Evolutionary conservation across 257 asterid species (phyloP).

Genomic region (Solanum paucissectum): DNA sequence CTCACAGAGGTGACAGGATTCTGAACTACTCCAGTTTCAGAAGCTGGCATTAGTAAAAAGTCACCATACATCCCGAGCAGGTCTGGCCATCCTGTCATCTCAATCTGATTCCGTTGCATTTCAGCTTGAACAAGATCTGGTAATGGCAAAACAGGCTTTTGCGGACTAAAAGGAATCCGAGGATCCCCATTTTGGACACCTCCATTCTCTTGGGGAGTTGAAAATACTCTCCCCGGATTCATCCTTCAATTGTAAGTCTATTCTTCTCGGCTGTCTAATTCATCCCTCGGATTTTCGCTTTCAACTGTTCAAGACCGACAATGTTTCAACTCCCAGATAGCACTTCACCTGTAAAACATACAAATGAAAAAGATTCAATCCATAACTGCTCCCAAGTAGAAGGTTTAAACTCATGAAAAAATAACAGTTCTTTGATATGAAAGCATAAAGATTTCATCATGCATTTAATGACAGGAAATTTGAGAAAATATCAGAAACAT

Average conservation of each 20-base stretch:
- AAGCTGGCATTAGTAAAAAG: not conserved
- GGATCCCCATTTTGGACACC: slow-evolving; percentile 19
- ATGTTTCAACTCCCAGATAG: not conserved
- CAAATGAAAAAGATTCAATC: not conserved
- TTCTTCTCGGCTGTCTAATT: not conserved
- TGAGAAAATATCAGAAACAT: not conserved
- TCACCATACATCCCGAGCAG: slow-evolving; percentile 13
- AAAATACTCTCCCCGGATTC: slow-evolving; percentile 46
- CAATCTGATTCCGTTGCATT: slow-evolving; percentile 8
- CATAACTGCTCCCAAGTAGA: not conserved
- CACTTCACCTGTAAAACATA: not conserved
- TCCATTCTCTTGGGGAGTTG: slow-evolving; percentile 28
- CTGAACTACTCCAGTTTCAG: not conserved
- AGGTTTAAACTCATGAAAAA: slow-evolving; percentile 9
- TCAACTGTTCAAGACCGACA: not conserved
- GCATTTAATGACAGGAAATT: slow-evolving; percentile 24
- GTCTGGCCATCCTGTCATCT: slow-evolving; percentile 1
- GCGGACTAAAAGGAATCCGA: slow-evolving; percentile 44
- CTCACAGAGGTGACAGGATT: not conserved
- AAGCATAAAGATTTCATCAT: slow-evolving; percentile 9
- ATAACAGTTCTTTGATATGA: slow-evolving; percentile 14
- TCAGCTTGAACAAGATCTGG: slow-evolving; percentile 1
- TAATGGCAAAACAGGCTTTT: slow-evolving; percentile 15
- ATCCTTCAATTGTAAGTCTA: slow-evolving; percentile 14
- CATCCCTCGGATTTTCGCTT: not conserved